Base-by-base conservation (phyloP, 192 early-diverging fungal genomes). In the Anaeromyces robustus region DNA sequence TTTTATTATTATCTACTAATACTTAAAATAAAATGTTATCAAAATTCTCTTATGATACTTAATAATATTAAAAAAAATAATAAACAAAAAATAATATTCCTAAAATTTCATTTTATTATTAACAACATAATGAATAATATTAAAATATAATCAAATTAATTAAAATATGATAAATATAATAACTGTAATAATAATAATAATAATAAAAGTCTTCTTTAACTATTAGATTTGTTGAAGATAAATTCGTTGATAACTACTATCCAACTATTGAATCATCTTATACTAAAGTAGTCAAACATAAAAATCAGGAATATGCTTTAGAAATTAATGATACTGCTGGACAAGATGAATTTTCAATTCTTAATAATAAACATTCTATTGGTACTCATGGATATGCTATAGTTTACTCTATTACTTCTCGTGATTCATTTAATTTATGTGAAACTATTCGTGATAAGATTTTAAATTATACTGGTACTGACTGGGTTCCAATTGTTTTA, bases 251-350 rank as follows among this genome's bases (percentile, higher is more conserved):
- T 77, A 92, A 91, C 77, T 98, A 99, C 84, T 95, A 95, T 82
- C 97, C 97, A 28, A 99, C 97, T 30, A 96, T 99, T 81, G 96
- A 95, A 85, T 94, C 92, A 82, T 94, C 94, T 31, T 93, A 95
- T 84, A 94, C 88, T 30, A 97, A 97, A 85, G 91, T 91, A 80
- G 91, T 99, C 79, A 90, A 90, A 78, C 91, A 94, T 80, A 87
- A 87, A 83, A 92, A 92, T 18, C 90, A 94, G 83, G 95, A 97
- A 84, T 97, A 96, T 81, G 90, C 89, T 34, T 89, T 93, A 52
- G 95, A 94, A 80, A 97, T 98, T 78, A 93, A 95, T 81, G 97
- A 99, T 84, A 98, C 97, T 19, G 95, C 97, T 14, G 97, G 97
- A 79, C 96, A 97, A 89, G 94, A 99, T 86, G 97, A 99, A 86